Evolutionary conservation across 306 rosid species (phyloP), one percentile per base, ranked within the genome.

Genomic region (Citrullus colocynthis): DNA sequence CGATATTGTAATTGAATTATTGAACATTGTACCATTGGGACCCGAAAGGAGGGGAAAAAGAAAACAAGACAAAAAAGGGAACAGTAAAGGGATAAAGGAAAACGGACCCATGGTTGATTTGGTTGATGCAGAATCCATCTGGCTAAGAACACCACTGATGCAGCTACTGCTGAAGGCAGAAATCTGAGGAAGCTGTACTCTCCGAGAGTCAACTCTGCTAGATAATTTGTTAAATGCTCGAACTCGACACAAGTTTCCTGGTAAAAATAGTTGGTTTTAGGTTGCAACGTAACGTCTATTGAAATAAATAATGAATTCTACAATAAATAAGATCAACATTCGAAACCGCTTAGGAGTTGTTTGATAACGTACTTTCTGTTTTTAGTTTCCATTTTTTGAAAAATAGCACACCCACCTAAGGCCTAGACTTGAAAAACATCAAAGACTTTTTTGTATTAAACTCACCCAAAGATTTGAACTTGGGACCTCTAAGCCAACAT

Each of bases 131-230:
- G 90, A 17, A 92, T 90, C 98, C 98, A 93, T 89, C 87, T 93
- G 41, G 98, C 97, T 39, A 93, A 96, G 87, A 91, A 91, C 17
- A 93, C 91, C 62, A 90, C 94, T 45, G 98, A 90, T 69, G 96
- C 97, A 72, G 98, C 98, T 59, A 90, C 75, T 32, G 84, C 86
- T 76, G 97, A 93, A 72, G 98, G 97, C 77, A 90, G 87, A 85
- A 88, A 91, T 75, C 85, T 88, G 60, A 93, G 81, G 86, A 90
- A 91, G 82, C 85, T 81, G 84, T 91, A 89, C 70, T 91, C 93
- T 24, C 84, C 87, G 55, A 93, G 92, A 75, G 94, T 86, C 85
- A 93, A 88, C 83, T 93, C 97, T 28, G 94, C 90, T 78, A 91
- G 87, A 84, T 89, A 93, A 63, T 93, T 87, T 84, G 98, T 93